phyloP scores from a whole-genome alignment of 768 basidiomycete genomes.

The Rubroboletus satanas region DNA sequence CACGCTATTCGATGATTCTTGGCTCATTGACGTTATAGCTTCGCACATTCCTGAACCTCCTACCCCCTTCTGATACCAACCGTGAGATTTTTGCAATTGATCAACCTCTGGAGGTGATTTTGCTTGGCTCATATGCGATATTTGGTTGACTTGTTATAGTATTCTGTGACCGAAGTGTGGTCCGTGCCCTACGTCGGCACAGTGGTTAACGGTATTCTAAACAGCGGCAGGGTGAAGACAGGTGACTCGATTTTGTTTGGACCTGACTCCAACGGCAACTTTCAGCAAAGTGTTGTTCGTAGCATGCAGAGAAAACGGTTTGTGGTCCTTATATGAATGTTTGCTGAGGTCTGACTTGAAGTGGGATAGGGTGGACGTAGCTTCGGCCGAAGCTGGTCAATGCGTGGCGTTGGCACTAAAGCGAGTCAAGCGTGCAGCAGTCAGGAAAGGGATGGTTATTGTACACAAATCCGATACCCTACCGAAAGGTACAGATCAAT shows the following conservation, averaged over 20 bases:
- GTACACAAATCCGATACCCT: slow-evolving; percentile 74
- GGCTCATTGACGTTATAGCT: slow-evolving; percentile 43
- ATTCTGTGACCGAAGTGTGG: slow-evolving; percentile 84
- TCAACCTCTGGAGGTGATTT: slow-evolving; percentile 69
- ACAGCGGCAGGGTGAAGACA: slow-evolving; percentile 67
- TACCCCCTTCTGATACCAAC: slow-evolving; percentile 85
- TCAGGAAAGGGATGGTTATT: slow-evolving; percentile 94
- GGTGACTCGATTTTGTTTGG: slow-evolving; percentile 84
- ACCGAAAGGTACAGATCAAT: slow-evolving; percentile 56
- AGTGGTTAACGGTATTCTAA: slow-evolving; percentile 81
- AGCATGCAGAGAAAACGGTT: slow-evolving; percentile 93
- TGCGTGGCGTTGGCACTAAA: slow-evolving; percentile 93
- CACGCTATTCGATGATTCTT: neutral
- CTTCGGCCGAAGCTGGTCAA: slow-evolving; percentile 90
- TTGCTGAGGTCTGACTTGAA: neutral
- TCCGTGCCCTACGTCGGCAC: slow-evolving; percentile 85
- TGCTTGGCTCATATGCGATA: neutral
- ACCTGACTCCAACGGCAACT: slow-evolving; percentile 91
- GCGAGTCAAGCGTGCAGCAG: slow-evolving; percentile 71
- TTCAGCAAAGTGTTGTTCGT: slow-evolving; percentile 73
- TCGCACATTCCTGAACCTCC: slow-evolving; percentile 84
- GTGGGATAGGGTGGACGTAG: slow-evolving; percentile 64
- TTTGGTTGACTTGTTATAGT: slow-evolving; percentile 42
- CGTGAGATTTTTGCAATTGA: slow-evolving; percentile 75
- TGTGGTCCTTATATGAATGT: slow-evolving; percentile 13